Percentiles rank a stretch among this genome's conserved stretches.
Conservation (phyloP, 352 stramenopile genomes). For the Plasmopara halstedii region DNA sequence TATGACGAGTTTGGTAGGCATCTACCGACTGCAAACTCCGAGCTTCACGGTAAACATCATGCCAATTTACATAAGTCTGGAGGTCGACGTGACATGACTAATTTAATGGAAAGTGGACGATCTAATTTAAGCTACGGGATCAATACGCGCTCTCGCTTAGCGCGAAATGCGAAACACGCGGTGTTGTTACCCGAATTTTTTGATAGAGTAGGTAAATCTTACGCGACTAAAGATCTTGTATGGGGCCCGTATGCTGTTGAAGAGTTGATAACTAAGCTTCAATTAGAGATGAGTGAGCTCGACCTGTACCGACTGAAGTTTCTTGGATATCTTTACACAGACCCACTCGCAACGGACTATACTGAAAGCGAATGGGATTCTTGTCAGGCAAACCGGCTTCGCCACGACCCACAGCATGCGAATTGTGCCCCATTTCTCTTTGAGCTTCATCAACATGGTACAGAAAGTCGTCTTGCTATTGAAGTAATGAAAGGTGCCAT, state of each 20-base stretch:
- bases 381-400: constrained; percentile 14
- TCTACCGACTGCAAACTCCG: constrained; percentile 44
- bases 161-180: constrained; percentile 69
- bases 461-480: constrained; percentile 48
- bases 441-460: constrained; percentile 63
- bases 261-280: constrained; percentile 66
- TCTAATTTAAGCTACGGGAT: constrained; percentile 67
- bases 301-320: constrained; percentile 78
- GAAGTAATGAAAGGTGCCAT: constrained; percentile 73
- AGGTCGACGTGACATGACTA: constrained; percentile 44
- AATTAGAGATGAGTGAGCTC: constrained; percentile 59
- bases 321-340: constrained; percentile 74
- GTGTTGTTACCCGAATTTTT: constrained; percentile 85
- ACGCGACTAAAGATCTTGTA: constrained; percentile 72
- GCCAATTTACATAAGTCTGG: constrained; percentile 39
- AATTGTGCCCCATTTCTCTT: constrained; percentile 64
- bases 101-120: constrained; percentile 59
- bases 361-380: constrained; percentile 40
- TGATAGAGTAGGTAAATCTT: constrained; percentile 67
- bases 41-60: constrained; percentile 35
- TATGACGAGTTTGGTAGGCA: constrained; percentile 81
- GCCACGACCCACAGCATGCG: constrained; percentile 27
- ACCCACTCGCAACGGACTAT: constrained; percentile 58
- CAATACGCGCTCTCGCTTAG: constrained; percentile 66
- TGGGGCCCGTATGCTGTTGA: constrained; percentile 67